These are phyloP conservation scores for Zygosaccharomyces sapae DNA, from an alignment of 1,139 yeast species.

Conservation along the genomic window DNA sequence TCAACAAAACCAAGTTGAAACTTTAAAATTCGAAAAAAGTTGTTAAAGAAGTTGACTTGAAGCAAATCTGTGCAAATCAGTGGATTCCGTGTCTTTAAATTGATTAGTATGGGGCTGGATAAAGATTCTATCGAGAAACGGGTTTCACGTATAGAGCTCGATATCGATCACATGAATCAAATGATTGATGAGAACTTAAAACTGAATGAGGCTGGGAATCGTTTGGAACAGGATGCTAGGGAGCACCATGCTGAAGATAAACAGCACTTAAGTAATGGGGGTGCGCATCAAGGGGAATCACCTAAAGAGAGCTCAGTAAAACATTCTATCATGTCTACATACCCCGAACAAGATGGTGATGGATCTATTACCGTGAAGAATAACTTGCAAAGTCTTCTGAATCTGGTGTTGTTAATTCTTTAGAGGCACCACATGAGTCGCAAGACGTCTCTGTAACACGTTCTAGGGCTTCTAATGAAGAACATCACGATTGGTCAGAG, in stretches of 20 bases:
- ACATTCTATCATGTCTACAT: constrained; percentile 2
- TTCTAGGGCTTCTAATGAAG: constrained; percentile 3
- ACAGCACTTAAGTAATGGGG: background rate
- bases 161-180: constrained; percentile 35
- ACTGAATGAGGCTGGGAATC: constrained; percentile 9
- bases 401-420: background rate
- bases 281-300: background rate
- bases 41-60: background rate
- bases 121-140: constrained; percentile 32
- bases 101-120: constrained; percentile 21
- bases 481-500: constrained; percentile 4
- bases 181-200: constrained; percentile 34
- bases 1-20: constrained; percentile 3
- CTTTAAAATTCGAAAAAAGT: background rate
- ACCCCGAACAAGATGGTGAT: constrained; percentile 2
- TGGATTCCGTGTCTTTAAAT: background rate
- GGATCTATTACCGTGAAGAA: background rate
- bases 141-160: constrained; percentile 35
- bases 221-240: background rate
- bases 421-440: background rate
- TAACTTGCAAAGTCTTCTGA: background rate
- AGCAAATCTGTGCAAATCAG: background rate
- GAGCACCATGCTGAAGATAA: constrained; percentile 1
- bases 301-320: constrained; percentile 1
- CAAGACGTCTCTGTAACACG: constrained; percentile 1